phyloP scores from a whole-genome alignment of 768 basidiomycete species.

The Phylloporus scabripes region DNA sequence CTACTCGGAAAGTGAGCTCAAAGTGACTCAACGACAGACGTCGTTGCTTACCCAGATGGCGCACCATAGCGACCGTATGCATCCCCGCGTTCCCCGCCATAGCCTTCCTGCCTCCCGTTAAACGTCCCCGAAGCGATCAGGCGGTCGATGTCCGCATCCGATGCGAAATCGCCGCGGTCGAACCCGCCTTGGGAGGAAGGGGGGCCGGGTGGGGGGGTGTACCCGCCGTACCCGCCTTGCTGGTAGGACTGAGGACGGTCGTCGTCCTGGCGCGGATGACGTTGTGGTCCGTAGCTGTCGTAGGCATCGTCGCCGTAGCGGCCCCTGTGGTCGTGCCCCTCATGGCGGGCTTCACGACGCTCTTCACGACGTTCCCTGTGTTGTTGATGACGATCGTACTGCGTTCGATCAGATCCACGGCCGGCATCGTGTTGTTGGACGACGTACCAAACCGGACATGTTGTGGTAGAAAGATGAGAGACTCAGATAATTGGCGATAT shows the following conservation, averaged over 20 bases:
- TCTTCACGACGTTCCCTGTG: slow-evolving; percentile 12
- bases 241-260: slow-evolving; percentile 4
- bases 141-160: slow-evolving; percentile 23
- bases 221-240: neutral
- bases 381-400: slow-evolving; percentile 9
- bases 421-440: no score
- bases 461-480: neutral
- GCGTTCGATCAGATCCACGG: neutral
- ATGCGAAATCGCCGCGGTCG: slow-evolving; percentile 24
- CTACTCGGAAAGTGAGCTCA: neutral
- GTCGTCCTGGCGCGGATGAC: neutral
- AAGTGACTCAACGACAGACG: neutral
- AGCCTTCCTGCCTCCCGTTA: neutral
- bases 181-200: slow-evolving; percentile 15
- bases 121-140: slow-evolving; percentile 19
- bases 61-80: neutral
- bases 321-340: neutral
- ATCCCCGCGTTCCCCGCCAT: neutral
- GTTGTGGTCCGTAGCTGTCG: neutral
- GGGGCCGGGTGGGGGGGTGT: slow-evolving; percentile 3
- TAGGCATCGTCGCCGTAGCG: neutral
- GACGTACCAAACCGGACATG: slow-evolving; percentile 14
- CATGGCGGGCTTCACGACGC: slow-evolving; percentile 5
- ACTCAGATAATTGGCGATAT: neutral
- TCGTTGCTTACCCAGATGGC: slow-evolving; percentile 13